Percentiles rank a stretch among this genome's conserved stretches.
Evolutionary conservation across 352 stramenopile genomes (phyloP).

Genomic region (Phytophthora pluvialis): DNA sequence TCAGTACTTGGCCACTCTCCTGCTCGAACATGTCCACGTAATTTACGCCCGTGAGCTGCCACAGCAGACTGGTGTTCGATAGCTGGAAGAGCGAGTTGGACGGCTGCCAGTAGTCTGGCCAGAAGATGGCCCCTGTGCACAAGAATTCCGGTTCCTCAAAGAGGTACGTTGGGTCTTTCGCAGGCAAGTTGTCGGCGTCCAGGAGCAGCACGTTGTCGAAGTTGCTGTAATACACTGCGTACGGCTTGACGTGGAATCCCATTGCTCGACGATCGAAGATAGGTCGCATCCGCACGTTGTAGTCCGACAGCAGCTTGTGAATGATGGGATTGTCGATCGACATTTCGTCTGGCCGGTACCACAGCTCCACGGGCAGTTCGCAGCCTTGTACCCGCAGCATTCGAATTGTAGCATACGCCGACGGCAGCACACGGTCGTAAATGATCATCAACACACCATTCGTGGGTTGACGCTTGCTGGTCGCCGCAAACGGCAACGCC

Average conservation of each 20-base stretch:
- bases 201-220: slow-evolving; percentile 87
- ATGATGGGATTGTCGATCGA: slow-evolving; percentile 84
- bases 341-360: slow-evolving; percentile 89
- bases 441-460: slow-evolving; percentile 88
- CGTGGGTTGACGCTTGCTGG: slow-evolving; percentile 54
- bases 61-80: slow-evolving; percentile 74
- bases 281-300: slow-evolving; percentile 77
- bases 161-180: slow-evolving; percentile 84
- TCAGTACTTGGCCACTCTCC: slow-evolving; percentile 87
- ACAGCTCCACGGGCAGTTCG: slow-evolving; percentile 81
- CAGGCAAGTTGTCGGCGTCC: slow-evolving; percentile 83
- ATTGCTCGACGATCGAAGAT: slow-evolving; percentile 81
- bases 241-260: slow-evolving; percentile 86
- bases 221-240: slow-evolving; percentile 87
- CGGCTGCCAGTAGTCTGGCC: slow-evolving; percentile 87
- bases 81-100: slow-evolving; percentile 85
- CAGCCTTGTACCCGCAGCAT: slow-evolving; percentile 82
- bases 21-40: slow-evolving; percentile 89
- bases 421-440: slow-evolving; percentile 83
- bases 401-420: slow-evolving; percentile 79
- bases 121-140: slow-evolving; percentile 82
- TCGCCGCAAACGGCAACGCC: slow-evolving; percentile 51
- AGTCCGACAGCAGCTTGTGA: slow-evolving; percentile 67
- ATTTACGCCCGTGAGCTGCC: slow-evolving; percentile 74
- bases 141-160: slow-evolving; percentile 84